These are phyloP conservation scores for Russula griseocarnosa DNA, from an alignment of 768 basidiomycete genomes.

Conservation along the genomic window DNA sequence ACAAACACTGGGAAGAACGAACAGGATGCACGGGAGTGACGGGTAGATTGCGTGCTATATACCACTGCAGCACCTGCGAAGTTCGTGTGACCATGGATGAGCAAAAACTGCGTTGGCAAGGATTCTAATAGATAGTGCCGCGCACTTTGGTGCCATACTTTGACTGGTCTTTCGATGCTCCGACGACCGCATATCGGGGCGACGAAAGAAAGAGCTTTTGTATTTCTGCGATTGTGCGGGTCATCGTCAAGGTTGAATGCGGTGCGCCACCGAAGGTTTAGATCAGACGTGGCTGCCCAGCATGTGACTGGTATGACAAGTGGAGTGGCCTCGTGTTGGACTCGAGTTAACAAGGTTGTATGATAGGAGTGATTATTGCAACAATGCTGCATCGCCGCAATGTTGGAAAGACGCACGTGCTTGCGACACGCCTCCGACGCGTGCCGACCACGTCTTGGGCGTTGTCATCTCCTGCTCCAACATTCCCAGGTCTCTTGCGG, in stretches of 20 bases:
- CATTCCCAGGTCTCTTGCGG: constrained; percentile 7
- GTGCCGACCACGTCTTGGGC: constrained; percentile 27
- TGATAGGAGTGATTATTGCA: neutral
- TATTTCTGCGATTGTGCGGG: constrained; percentile 40
- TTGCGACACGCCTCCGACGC: constrained; percentile 4
- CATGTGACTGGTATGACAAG: constrained; percentile 4
- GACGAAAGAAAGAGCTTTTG: constrained; percentile 55
- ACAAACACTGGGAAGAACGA: constrained; percentile 29
- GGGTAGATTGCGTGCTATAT: constrained; percentile 50
- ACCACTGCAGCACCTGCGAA: constrained; percentile 74
- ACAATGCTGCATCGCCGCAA: too few species aligned
- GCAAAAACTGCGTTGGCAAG: neutral
- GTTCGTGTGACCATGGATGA: neutral
- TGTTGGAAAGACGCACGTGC: constrained; percentile 8
- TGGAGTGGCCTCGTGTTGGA: too few species aligned
- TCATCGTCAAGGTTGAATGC: neutral
- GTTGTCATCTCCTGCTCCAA: neutral
- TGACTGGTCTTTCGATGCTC: constrained; percentile 72
- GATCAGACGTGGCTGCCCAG: neutral
- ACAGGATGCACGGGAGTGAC: constrained; percentile 78
- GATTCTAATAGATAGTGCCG: neutral
- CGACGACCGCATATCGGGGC: constrained; percentile 70
- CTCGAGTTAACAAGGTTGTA: neutral
- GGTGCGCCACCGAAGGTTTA: neutral
- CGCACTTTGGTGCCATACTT: constrained; percentile 76